These are phyloP conservation scores for Theobroma grandiflorum DNA, from an alignment of 441 rosid genomes.

Conservation along the genomic window DNA sequence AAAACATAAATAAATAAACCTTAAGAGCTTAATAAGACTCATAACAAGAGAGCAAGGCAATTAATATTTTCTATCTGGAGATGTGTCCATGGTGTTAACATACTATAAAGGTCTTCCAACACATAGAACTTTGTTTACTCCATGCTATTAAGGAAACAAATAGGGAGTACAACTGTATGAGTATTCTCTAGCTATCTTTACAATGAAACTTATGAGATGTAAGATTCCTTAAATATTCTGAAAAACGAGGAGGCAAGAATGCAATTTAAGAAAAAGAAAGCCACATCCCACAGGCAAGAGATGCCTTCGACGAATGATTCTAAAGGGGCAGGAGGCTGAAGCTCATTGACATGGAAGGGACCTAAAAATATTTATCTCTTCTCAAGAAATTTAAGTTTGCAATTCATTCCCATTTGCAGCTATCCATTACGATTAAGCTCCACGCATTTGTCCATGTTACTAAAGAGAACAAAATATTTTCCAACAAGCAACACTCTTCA, in stretches of 20 bases:
- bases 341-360: slow-evolving; percentile 11
- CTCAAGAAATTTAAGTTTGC: background rate
- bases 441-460: background rate
- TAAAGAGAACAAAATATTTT: slow-evolving; percentile 14
- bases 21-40: background rate
- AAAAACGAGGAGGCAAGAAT: background rate
- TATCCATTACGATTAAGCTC: background rate
- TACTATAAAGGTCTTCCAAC: slow-evolving; percentile 1
- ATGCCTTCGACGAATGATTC: background rate
- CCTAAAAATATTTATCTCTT: background rate
- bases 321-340: background rate
- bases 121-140: slow-evolving; percentile 16
- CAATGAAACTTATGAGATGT: background rate
- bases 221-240: background rate
- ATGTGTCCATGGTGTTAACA: background rate
- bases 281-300: slow-evolving; percentile 2
- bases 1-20: background rate
- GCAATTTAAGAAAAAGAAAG: slow-evolving; percentile 11
- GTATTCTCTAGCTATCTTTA: background rate
- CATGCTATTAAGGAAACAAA: slow-evolving; percentile 13
- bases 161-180: background rate
- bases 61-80: slow-evolving; percentile 14
- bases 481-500: background rate
- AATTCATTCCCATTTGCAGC: background rate
- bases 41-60: background rate